Percentiles rank a stretch among this genome's conserved stretches.
Evolutionary conservation across 2,329 filamentous ascomycete genomes (phyloP).

Genomic region (Berkeleyomyces rouxiae): DNA sequence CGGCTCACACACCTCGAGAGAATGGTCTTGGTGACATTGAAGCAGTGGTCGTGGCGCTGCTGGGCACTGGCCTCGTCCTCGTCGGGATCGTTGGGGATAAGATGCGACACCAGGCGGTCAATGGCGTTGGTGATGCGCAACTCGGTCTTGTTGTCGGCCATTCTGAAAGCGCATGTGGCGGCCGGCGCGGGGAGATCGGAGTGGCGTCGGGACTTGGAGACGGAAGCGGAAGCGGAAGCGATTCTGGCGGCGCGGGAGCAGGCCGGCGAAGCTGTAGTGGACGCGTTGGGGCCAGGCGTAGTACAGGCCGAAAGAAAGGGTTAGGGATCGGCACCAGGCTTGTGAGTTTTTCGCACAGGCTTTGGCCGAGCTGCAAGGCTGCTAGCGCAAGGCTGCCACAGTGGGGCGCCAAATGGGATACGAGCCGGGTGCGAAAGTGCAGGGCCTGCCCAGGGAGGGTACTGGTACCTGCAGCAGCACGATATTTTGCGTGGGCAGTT

Average conservation of each 20-base stretch:
- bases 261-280: no score
- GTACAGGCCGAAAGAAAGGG: no score
- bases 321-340: not conserved
- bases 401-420: not conserved
- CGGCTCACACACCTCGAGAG: slow-evolving; percentile 30
- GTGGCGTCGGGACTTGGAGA: not conserved
- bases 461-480: not conserved
- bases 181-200: slow-evolving; percentile 17
- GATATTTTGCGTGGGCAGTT: not conserved
- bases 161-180: slow-evolving; percentile 20
- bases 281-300: no score
- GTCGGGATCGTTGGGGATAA: slow-evolving; percentile 48
- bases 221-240: not conserved
- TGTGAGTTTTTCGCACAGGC: not conserved
- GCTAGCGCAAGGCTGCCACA: slow-evolving; percentile 4
- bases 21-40: slow-evolving; percentile 33
- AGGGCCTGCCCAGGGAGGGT: not conserved
- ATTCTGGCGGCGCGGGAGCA: no score
- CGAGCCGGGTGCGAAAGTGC: not conserved
- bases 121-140: slow-evolving; percentile 64
- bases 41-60: slow-evolving; percentile 48
- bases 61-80: slow-evolving; percentile 53
- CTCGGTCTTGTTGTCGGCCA: slow-evolving; percentile 31
- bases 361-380: slow-evolving; percentile 2
- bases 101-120: slow-evolving; percentile 58